Conservation (phyloP, 164 flowering plant genomes). For the Vitis vinifera region ASM3070453v1 NC_081810.1:7139501-7140000, state of each 20-base stretch:
- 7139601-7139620: no score
- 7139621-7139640: no score
- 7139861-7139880: constrained; percentile 78
- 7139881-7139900: constrained; percentile 77
- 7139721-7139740: background rate
- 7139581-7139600: no score
- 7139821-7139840: constrained; percentile 79
- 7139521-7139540: no score
- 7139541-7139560: no score
- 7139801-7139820: constrained; percentile 69
- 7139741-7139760: background rate
- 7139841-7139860: constrained; percentile 83
- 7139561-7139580: no score
- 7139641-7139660: no score
- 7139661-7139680: no score
- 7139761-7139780: background rate
- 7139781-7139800: constrained; percentile 36
- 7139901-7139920: constrained; percentile 87
- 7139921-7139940: constrained; percentile 71
- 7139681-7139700: no score
- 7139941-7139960: constrained; percentile 67
- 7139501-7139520: no score
- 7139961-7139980: constrained; percentile 84
- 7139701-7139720: background rate
- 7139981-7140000: constrained; percentile 68